phyloP scores from a whole-genome alignment of 306 rosid species.

The Oxytropis ochrocephala region DNA sequence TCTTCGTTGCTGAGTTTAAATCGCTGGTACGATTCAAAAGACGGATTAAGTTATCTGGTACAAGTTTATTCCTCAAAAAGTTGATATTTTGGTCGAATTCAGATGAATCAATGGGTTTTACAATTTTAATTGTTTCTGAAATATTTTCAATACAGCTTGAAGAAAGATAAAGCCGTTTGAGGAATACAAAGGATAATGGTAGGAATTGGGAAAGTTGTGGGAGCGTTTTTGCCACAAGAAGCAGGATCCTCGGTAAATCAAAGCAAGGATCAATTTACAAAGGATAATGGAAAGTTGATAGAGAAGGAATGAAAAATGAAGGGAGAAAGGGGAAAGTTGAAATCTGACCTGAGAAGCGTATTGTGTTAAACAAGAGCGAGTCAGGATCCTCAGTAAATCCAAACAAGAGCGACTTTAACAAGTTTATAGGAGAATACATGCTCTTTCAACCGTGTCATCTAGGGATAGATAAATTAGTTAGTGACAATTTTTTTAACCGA shows the following conservation, averaged over 20 bases:
- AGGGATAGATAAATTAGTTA: no score
- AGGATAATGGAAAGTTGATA: neutral
- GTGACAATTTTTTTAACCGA: no score
- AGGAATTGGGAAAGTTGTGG: constrained; percentile 34
- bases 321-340: neutral
- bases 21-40: constrained; percentile 51
- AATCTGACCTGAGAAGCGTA: constrained; percentile 40
- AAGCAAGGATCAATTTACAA: constrained; percentile 18
- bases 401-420: neutral
- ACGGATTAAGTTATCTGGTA: constrained; percentile 46
- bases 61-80: constrained; percentile 49
- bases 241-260: no score
- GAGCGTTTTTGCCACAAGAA: constrained; percentile 71
- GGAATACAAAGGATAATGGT: no score
- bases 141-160: constrained; percentile 41
- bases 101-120: constrained; percentile 28
- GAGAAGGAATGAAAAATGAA: neutral
- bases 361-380: no score
- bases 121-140: constrained; percentile 30
- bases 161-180: constrained; percentile 45
- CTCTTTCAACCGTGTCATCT: no score
- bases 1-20: constrained; percentile 55
- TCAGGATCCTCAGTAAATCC: no score
- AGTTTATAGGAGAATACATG: neutral
- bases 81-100: constrained; percentile 42